Evolutionary conservation across 805 yeast genomes (phyloP).

Genomic region (Brettanomyces naardenensis): DNA sequence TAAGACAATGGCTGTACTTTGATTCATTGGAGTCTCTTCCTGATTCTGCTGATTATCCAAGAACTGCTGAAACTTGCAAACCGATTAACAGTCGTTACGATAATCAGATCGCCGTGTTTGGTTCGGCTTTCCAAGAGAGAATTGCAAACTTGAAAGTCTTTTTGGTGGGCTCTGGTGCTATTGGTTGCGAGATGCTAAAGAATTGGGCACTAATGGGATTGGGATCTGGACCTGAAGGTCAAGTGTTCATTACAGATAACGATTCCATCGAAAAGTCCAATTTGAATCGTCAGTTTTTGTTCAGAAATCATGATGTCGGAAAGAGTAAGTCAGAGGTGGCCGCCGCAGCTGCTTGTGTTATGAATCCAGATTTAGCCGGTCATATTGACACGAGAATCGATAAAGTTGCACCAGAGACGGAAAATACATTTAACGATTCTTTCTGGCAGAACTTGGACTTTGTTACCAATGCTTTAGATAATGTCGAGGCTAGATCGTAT

Average conservation of each 20-base stretch:
- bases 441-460: constrained; percentile 84
- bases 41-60: constrained; percentile 40
- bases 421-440: constrained; percentile 70
- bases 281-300: constrained; percentile 91
- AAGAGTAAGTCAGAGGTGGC: constrained; percentile 86
- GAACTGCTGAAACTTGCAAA: constrained; percentile 64
- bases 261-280: constrained; percentile 95
- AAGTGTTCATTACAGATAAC: constrained; percentile 80
- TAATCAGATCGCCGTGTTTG: constrained; percentile 92
- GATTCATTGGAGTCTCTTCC: constrained; percentile 94
- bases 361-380: constrained; percentile 80
- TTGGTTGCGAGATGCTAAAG: constrained; percentile 97
- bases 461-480: constrained; percentile 95
- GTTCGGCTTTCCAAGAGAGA: constrained; percentile 63
- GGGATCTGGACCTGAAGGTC: constrained; percentile 87
- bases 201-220: constrained; percentile 97
- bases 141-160: constrained; percentile 76
- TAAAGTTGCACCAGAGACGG: constrained; percentile 92
- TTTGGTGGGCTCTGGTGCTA: constrained; percentile 96
- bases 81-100: constrained; percentile 84
- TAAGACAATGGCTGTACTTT: constrained; percentile 86
- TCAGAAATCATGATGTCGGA: constrained; percentile 93
- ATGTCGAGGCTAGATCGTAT: constrained; percentile 95
- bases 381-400: constrained; percentile 72
- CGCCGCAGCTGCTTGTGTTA: constrained; percentile 68